Evolutionary conservation across 2,329 filamentous ascomycete genomes (phyloP).

Genomic region (Tolypocladium tropicale): DNA sequence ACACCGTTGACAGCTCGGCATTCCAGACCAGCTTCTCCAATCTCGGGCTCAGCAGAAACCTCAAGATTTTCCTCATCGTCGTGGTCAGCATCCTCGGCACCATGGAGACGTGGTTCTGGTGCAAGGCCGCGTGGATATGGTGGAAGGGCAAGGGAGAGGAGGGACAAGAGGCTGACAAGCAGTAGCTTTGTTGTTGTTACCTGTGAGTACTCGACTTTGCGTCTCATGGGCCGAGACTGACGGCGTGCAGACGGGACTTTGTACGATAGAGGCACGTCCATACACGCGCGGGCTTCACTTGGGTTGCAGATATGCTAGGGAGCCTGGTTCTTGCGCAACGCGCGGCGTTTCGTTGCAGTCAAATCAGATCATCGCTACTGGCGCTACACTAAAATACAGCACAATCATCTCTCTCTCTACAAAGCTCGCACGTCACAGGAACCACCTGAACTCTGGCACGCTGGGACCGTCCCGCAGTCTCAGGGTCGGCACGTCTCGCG

Average conservation of each 20-base stretch:
- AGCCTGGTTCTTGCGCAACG: neutral
- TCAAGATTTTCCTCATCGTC: conserved; percentile 13
- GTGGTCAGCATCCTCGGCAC: conserved; percentile 19
- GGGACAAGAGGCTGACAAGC: neutral
- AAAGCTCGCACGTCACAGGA: conserved; percentile 18
- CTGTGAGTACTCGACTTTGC: neutral
- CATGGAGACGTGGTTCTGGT: conserved; percentile 22
- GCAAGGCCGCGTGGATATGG: conserved; percentile 18
- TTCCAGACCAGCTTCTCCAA: conserved; percentile 7
- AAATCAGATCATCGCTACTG: neutral
- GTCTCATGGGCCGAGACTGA: neutral
- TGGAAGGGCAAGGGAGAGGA: conserved; percentile 9
- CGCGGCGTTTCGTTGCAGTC: neutral
- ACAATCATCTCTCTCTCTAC: neutral
- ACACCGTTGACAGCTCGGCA: neutral
- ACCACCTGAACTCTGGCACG: conserved; percentile 40
- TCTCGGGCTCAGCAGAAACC: conserved; percentile 17
- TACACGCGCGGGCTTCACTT: neutral
- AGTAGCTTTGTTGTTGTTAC: neutral
- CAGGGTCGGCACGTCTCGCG: conserved; percentile 38
- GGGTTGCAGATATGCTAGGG: neutral
- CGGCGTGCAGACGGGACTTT: neutral
- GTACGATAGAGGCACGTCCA: neutral
- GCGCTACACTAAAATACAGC: neutral
- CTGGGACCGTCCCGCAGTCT: conserved; percentile 37